phyloP scores from a whole-genome alignment of 2,329 filamentous ascomycete genomes.

The Eutypella sp. region DNA sequence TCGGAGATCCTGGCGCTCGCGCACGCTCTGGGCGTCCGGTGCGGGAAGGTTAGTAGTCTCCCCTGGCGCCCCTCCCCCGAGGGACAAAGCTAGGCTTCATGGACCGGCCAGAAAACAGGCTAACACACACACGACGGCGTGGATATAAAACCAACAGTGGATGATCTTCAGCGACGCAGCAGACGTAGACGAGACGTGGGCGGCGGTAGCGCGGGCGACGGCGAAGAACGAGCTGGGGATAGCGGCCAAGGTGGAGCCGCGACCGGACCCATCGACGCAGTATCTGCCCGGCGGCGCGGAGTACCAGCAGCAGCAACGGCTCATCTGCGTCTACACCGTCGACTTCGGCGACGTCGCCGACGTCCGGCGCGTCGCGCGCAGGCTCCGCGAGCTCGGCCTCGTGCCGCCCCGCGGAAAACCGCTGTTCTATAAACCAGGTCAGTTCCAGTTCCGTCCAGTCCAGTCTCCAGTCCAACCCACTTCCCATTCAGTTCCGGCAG shows the following conservation, averaged over 20 bases:
- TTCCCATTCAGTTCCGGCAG: no score
- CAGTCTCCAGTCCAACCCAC: no score
- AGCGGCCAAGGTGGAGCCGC: constrained; percentile 66
- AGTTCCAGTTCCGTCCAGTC: constrained; percentile 24
- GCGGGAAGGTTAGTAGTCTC: constrained; percentile 55
- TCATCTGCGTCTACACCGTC: constrained; percentile 75
- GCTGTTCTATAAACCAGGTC: constrained; percentile 76
- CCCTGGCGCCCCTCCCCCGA: no score
- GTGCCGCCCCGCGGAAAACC: constrained; percentile 40
- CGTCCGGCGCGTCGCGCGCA: constrained; percentile 61
- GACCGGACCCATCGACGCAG: no score
- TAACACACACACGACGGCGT: neutral
- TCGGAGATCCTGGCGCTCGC: constrained; percentile 59
- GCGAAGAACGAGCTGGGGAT: constrained; percentile 65
- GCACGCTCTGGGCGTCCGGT: constrained; percentile 48
- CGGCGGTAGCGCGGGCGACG: constrained; percentile 59
- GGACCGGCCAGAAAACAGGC: no score
- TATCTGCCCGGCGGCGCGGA: no score
- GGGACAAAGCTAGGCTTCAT: no score
- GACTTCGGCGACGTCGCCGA: constrained; percentile 68
- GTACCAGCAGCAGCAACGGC: constrained; percentile 38
- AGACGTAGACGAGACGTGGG: constrained; percentile 62
- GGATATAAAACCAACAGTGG: constrained; percentile 50
- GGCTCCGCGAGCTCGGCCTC: constrained; percentile 58
- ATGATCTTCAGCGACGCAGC: constrained; percentile 60